These are phyloP conservation scores for Gymnopilus dilepis DNA, from an alignment of 768 basidiomycete genomes.

Conservation along the genomic window DNA sequence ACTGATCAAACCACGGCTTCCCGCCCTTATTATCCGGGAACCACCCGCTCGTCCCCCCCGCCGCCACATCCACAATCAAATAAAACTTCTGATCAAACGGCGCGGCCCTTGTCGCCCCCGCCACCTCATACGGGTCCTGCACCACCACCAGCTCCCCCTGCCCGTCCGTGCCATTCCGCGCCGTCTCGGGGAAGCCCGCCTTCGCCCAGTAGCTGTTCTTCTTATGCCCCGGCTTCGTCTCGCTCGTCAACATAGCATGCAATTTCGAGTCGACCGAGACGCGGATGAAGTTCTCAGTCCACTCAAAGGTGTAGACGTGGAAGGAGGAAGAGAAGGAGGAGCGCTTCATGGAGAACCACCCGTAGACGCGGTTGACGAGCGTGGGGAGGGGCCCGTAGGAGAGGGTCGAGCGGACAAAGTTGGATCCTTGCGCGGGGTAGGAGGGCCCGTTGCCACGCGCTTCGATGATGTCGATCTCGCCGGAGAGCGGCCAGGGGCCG, in stretches of 20 bases:
- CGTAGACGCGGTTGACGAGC: conserved; percentile 58
- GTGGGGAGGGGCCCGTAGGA: conserved; percentile 67
- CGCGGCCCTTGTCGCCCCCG: conserved; percentile 58
- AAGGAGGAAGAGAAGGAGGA: conserved; percentile 31
- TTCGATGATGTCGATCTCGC: conserved; percentile 65
- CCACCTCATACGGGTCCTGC: conserved; percentile 58
- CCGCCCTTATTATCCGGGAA: conserved; percentile 80
- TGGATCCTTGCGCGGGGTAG: conserved; percentile 62
- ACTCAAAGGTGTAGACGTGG: conserved; percentile 26
- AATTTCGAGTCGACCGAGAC: conserved; percentile 79
- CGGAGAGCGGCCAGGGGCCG: conserved; percentile 64
- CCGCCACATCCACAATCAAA: conserved; percentile 75
- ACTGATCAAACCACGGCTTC: conserved; percentile 80
- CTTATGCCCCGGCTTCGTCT: conserved; percentile 45
- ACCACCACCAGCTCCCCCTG: conserved; percentile 36
- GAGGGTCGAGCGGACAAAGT: conserved; percentile 63
- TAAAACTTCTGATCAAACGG: conserved; percentile 90
- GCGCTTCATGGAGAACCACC: conserved; percentile 42
- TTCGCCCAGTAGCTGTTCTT: conserved; percentile 68
- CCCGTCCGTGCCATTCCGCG: conserved; percentile 57
- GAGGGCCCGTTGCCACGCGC: conserved; percentile 61
- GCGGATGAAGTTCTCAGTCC: conserved; percentile 61
- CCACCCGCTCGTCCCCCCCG: conserved; percentile 86
- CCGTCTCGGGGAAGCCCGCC: conserved; percentile 66
- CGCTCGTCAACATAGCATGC: conserved; percentile 62